These are phyloP conservation scores for Neofusicoccum laricinum DNA, from an alignment of 2,329 filamentous ascomycete genomes.

Conservation along the genomic window DNA sequence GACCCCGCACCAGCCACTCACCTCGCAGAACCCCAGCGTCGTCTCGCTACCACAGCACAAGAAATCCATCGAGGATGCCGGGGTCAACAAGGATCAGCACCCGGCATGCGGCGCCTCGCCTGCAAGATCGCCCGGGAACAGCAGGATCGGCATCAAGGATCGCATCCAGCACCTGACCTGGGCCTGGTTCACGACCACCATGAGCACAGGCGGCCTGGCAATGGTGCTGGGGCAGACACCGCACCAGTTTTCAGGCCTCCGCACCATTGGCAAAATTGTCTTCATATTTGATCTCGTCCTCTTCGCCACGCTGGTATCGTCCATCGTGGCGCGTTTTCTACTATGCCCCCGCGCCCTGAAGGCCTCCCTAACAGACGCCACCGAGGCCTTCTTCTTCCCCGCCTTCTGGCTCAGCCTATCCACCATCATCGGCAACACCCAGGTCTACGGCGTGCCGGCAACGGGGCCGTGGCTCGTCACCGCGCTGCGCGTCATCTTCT, in stretches of 20 bases:
- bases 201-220: conserved; percentile 49
- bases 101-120: background rate
- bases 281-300: conserved; percentile 51
- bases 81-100: background rate
- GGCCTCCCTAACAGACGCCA: conserved; percentile 47
- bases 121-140: background rate
- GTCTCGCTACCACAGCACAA: background rate
- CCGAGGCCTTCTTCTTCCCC: conserved; percentile 50
- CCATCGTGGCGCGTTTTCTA: conserved; percentile 43
- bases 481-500: conserved; percentile 41
- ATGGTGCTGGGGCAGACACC: conserved; percentile 44
- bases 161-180: conserved; percentile 44
- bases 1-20: background rate
- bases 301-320: conserved; percentile 35
- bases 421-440: conserved; percentile 43
- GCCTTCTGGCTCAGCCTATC: conserved; percentile 42
- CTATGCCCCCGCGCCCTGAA: conserved; percentile 44
- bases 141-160: conserved; percentile 17
- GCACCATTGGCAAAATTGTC: conserved; percentile 50
- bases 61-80: background rate
- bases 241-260: conserved; percentile 47
- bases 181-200: conserved; percentile 48
- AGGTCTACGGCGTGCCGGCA: conserved; percentile 37
- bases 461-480: conserved; percentile 42
- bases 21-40: background rate